Conservation (phyloP, 495 filamentous ascomycete genomes). For the Aspergillus hancockii region DNA sequence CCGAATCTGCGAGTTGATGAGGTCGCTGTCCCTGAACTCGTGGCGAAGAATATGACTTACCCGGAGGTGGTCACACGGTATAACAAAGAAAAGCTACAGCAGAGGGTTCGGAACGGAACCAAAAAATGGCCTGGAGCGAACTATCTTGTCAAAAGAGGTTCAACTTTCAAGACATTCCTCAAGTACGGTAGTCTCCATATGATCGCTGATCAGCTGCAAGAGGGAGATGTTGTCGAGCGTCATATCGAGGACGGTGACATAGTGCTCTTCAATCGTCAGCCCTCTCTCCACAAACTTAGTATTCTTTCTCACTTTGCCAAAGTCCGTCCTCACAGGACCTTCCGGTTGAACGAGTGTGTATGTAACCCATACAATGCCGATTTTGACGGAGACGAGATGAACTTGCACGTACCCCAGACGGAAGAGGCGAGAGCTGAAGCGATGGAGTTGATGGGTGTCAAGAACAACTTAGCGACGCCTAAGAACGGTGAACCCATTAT, state of each 20-base stretch:
- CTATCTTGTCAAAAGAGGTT: constrained; percentile 71
- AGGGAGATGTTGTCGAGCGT: constrained; percentile 89
- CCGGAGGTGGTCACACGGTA: constrained; percentile 81
- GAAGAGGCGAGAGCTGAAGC: constrained; percentile 96
- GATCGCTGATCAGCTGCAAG: constrained; percentile 67
- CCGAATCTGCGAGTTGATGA: constrained; percentile 92
- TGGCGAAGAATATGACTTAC: constrained; percentile 93
- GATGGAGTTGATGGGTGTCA: constrained; percentile 96
- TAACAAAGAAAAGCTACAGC: constrained; percentile 79
- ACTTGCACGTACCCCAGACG: constrained; percentile 95
- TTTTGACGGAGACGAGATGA: constrained; percentile 99
- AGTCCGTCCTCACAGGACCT: constrained; percentile 92
- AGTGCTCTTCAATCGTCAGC: constrained; percentile 97
- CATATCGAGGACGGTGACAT: constrained; percentile 96
- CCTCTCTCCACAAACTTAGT: constrained; percentile 95
- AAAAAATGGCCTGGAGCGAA: constrained; percentile 86
- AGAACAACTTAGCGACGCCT: constrained; percentile 91
- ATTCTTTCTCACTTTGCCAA: constrained; percentile 94
- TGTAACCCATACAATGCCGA: constrained; percentile 99
- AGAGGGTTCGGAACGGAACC: constrained; percentile 69
- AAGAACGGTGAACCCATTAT: constrained; percentile 99
- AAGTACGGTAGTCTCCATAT: constrained; percentile 69
- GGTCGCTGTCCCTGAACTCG: constrained; percentile 85
- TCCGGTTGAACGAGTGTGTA: constrained; percentile 96
- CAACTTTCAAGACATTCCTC: constrained; percentile 67